phyloP scores from a whole-genome alignment of 345 rosid species.

The Murraya paniculata region DNA sequence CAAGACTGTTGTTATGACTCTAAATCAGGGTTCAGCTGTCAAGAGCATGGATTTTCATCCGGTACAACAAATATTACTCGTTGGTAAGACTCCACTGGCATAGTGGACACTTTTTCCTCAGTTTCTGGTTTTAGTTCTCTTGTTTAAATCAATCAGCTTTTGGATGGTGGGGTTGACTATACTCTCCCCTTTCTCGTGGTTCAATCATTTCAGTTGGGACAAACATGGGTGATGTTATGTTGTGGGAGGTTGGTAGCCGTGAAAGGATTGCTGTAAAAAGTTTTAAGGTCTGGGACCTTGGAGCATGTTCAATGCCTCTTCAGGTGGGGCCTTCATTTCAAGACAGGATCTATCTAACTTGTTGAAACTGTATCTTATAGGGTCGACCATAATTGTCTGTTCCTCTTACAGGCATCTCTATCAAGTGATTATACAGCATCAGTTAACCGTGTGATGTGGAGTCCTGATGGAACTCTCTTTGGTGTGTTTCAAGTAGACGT shows the following conservation, averaged over 20 bases:
- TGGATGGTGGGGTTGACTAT: conserved; percentile 4
- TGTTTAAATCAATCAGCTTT: conserved; percentile 6
- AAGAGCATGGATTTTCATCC: conserved; percentile 97
- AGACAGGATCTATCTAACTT: conserved; percentile 12
- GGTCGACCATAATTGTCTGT: conserved; percentile 4
- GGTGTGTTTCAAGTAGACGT: conserved; percentile 40
- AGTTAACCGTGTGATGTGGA: conserved; percentile 83
- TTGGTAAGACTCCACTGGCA: conserved; percentile 49
- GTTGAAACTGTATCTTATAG: conserved; percentile 6
- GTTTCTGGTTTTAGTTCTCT: conserved; percentile 6
- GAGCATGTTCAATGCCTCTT: conserved; percentile 47
- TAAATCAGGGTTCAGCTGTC: conserved; percentile 67
- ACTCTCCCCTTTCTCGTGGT: conserved; percentile 8
- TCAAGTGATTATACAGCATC: conserved; percentile 55
- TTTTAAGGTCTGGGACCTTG: conserved; percentile 70
- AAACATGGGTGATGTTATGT: conserved; percentile 58
- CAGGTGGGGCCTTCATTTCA: conserved; percentile 48
- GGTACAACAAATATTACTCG: conserved; percentile 65
- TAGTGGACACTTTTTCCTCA: conserved; percentile 1
- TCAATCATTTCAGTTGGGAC: conserved; percentile 68
- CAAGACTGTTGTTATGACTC: conserved; percentile 53
- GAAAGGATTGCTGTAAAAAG: conserved; percentile 52
- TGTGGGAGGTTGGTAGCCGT: conserved; percentile 77
- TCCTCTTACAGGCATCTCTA: conserved; percentile 49
- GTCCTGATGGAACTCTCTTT: conserved; percentile 79